Conservation (phyloP, 73 alveolate species). For the Diophrys appendiculata region DNA sequence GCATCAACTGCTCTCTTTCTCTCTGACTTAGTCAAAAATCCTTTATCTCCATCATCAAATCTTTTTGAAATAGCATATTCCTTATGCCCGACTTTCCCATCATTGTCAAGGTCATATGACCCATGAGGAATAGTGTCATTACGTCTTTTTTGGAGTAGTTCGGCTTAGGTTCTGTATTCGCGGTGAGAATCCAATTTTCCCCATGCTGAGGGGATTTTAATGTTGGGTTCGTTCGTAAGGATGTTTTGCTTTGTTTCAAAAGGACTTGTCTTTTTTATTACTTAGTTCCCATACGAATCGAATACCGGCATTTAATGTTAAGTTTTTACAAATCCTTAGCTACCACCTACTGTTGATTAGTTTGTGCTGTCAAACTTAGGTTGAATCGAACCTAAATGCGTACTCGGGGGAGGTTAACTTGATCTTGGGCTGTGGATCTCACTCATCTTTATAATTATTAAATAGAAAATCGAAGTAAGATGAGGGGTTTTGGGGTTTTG, state of each 20-base stretch:
- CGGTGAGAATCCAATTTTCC: not conserved
- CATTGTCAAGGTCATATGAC: constrained; percentile 81
- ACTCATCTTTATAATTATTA: too few species aligned
- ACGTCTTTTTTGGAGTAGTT: constrained; percentile 50
- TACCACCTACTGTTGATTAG: too few species aligned
- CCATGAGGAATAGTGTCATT: constrained; percentile 72
- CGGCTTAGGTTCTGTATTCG: constrained; percentile 10
- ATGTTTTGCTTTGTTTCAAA: not conserved
- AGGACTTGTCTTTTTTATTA: not conserved
- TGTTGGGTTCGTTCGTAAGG: not conserved
- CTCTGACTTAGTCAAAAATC: constrained; percentile 72
- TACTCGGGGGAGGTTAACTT: too few species aligned
- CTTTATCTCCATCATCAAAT: constrained; percentile 81
- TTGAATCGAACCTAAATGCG: too few species aligned
- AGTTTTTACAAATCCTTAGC: not conserved
- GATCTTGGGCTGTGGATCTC: too few species aligned
- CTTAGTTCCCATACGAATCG: not conserved
- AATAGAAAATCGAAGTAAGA: too few species aligned
- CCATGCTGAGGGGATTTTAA: not conserved
- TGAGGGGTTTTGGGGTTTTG: too few species aligned
- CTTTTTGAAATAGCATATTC: constrained; percentile 78
- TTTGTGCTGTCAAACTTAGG: too few species aligned
- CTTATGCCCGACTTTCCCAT: constrained; percentile 80
- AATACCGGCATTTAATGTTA: not conserved
- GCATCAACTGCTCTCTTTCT: constrained; percentile 59